A percentile compares a stretch with the other conserved stretches of the same genome.
Evolutionary conservation across 83 land plant species (phyloP).

Genomic region (Diphasiastrum complanatum): DNA sequence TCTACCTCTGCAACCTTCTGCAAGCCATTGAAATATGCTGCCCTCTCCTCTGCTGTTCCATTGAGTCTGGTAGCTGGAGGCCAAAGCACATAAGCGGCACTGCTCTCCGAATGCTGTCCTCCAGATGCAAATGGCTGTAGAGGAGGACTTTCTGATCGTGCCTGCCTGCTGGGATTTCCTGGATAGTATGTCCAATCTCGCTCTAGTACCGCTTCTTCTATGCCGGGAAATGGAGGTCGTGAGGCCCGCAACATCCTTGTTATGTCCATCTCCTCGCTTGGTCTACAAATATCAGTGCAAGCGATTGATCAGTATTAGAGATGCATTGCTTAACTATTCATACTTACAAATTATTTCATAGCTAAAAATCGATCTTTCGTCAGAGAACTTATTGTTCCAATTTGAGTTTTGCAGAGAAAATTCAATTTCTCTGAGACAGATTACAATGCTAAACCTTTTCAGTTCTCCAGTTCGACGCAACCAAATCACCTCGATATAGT

Average conservation of each 20-base stretch:
- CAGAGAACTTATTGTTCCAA: no score
- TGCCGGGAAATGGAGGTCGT: not conserved
- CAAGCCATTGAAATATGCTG: constrained; percentile 81
- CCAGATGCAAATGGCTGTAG: constrained; percentile 57
- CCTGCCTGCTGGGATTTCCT: constrained; percentile 7
- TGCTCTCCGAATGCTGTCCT: constrained; percentile 72
- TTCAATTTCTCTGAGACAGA: no score
- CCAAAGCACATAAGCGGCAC: constrained; percentile 82
- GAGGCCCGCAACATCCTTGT: constrained; percentile 15
- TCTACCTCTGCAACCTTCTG: constrained; percentile 71
- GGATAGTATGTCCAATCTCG: constrained; percentile 18
- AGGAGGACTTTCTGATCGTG: constrained; percentile 30
- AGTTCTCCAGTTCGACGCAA: no score
- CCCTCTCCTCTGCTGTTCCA: constrained; percentile 77
- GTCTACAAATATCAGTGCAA: no score
- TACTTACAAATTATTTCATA: no score
- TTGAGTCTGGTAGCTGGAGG: constrained; percentile 58
- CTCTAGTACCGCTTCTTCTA: not conserved
- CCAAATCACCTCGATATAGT: no score
- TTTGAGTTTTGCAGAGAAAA: no score
- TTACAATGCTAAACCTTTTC: no score
- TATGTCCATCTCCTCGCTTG: constrained; percentile 19
- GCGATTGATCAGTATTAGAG: no score
- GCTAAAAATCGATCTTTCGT: no score
- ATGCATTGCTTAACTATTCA: no score